A percentile compares a stretch with the other conserved stretches of the same genome.
These are phyloP conservation scores for Trametes versicolor DNA, from an alignment of 1,284 basidiomycete species.

Conservation along the genomic window DNA sequence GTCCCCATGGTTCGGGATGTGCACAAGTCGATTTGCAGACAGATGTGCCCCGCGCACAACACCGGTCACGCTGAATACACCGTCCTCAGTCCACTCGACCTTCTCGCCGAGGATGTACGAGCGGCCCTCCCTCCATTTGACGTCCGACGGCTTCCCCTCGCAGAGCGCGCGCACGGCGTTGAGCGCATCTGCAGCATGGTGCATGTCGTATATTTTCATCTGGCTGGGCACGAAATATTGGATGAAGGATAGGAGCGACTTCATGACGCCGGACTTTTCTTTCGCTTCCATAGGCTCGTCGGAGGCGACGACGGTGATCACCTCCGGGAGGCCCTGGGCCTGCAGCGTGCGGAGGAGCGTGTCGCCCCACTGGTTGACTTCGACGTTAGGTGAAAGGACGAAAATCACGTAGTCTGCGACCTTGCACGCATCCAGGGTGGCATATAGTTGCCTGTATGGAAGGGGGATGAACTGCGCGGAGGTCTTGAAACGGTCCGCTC, in stretches of 20 bases:
- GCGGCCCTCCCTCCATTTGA: slow-evolving; percentile 86
- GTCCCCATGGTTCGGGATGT: slow-evolving; percentile 91
- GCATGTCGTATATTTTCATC: slow-evolving; percentile 69
- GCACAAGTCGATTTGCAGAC: slow-evolving; percentile 88
- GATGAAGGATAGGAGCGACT: slow-evolving; percentile 92
- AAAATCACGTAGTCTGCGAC: slow-evolving; percentile 94
- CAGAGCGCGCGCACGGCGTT: slow-evolving; percentile 79
- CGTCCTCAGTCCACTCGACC: slow-evolving; percentile 64
- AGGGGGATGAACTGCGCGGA: slow-evolving; percentile 88
- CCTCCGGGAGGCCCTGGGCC: slow-evolving; percentile 81
- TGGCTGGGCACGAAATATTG: slow-evolving; percentile 96
- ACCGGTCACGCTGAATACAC: slow-evolving; percentile 80
- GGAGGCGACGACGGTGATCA: slow-evolving; percentile 69
- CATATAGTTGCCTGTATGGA: slow-evolving; percentile 76
- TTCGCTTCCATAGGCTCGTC: slow-evolving; percentile 63
- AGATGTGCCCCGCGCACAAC: slow-evolving; percentile 84
- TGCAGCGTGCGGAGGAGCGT: slow-evolving; percentile 89
- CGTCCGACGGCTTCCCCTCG: slow-evolving; percentile 80
- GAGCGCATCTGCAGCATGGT: slow-evolving; percentile 71
- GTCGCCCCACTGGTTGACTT: slow-evolving; percentile 91
- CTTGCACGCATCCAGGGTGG: slow-evolving; percentile 87
- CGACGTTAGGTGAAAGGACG: slow-evolving; percentile 81
- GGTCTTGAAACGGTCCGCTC: slow-evolving; percentile 89
- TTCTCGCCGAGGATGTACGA: slow-evolving; percentile 84
- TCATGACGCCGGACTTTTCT: slow-evolving; percentile 72